A percentile compares a stretch with the other conserved stretches of the same genome.
phyloP scores from a whole-genome alignment of 768 basidiomycete species.

The Termitomyces sp. region DNA sequence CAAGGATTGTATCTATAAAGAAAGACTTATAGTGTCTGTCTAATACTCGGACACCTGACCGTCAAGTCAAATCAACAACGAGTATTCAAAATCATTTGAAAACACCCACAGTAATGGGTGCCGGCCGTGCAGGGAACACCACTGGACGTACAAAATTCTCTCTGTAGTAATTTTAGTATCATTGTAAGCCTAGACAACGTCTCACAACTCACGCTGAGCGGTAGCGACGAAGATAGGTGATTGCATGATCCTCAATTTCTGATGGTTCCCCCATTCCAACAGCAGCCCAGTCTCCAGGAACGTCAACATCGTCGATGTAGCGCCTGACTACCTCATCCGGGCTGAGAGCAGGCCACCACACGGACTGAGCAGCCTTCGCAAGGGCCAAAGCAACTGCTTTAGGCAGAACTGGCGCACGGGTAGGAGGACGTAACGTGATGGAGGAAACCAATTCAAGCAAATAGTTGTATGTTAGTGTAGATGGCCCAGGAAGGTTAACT shows the following conservation, averaged over 20 bases:
- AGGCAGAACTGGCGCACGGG: constrained; percentile 71
- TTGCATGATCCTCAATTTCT: constrained; percentile 81
- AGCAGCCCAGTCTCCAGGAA: constrained; percentile 76
- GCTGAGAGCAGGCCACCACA: constrained; percentile 91
- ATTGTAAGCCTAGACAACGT: constrained; percentile 3
- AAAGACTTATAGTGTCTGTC: constrained; percentile 2
- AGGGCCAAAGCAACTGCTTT: constrained; percentile 62
- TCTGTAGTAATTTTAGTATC: constrained; percentile 22
- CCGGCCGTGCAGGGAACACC: constrained; percentile 52
- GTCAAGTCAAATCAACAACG: constrained; percentile 8
- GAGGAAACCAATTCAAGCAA: constrained; percentile 73
- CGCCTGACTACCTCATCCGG: constrained; percentile 90
- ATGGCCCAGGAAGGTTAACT: constrained; percentile 84
- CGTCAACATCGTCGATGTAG: constrained; percentile 77
- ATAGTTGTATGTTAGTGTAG: constrained; percentile 78
- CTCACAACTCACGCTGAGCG: constrained; percentile 70
- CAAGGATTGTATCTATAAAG: constrained; percentile 20
- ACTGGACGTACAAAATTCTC: constrained; percentile 68
- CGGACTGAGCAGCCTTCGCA: constrained; percentile 53
- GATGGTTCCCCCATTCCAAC: constrained; percentile 73
- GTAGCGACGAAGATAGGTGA: constrained; percentile 86
- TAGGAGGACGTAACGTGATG: constrained; percentile 73
- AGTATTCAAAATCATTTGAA: constrained; percentile 5
- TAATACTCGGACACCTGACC: constrained; percentile 19
- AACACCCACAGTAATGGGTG: constrained; percentile 24